Conservation (phyloP, 352 stramenopile genomes). For the Globisporangium sylvaticum region DNA sequence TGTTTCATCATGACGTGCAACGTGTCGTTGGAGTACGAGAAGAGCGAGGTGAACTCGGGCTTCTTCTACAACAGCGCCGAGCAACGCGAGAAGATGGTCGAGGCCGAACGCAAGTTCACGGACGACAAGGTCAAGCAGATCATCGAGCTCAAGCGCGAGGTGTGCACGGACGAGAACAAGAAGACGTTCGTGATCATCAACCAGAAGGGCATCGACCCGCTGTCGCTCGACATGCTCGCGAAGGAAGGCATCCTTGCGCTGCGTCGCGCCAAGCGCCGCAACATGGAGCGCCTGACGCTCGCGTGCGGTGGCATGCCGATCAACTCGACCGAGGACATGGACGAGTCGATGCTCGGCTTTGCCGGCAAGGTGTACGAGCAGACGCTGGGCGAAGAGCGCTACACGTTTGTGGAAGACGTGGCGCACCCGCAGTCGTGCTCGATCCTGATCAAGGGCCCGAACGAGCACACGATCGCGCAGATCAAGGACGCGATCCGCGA, state of each 20-base stretch:
- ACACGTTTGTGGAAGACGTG: constrained; percentile 99
- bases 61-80: constrained; percentile 99
- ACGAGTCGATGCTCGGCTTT: constrained; percentile 94
- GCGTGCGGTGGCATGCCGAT: constrained; percentile 97
- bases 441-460: constrained; percentile 98
- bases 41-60: constrained; percentile 97
- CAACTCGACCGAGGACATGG: constrained; percentile 98
- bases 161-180: constrained; percentile 95
- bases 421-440: constrained; percentile 96
- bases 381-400: constrained; percentile 98
- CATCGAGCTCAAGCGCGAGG: constrained; percentile 98
- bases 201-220: constrained; percentile 99
- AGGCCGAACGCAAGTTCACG: constrained; percentile 93
- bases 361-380: constrained; percentile 98
- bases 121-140: constrained; percentile 96
- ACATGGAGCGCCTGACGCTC: constrained; percentile 99
- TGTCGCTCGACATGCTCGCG: constrained; percentile 98
- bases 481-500: constrained; percentile 99
- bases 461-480: constrained; percentile 97
- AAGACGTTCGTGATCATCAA: constrained; percentile 99
- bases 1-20: constrained; percentile 99
- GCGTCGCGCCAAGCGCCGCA: constrained; percentile 97
- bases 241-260: constrained; percentile 99
- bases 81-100: constrained; percentile 97
- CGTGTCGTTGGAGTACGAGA: constrained; percentile 99